Conservation (phyloP, 1,139 yeast genomes). For the Torulaspora pretoriensis region DNA sequence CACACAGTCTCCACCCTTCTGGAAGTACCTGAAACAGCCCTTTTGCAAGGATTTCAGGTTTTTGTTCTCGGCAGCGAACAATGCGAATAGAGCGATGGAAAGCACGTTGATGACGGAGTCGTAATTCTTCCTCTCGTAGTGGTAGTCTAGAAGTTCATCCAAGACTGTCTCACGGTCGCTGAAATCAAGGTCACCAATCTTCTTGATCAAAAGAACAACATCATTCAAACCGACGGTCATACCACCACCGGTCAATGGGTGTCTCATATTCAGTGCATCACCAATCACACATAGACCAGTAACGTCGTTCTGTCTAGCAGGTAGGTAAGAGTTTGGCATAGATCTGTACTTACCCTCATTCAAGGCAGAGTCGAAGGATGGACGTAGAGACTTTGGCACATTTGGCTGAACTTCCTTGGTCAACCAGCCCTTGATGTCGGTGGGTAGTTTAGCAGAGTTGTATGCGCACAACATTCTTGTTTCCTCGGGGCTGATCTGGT, state of each 20-base stretch:
- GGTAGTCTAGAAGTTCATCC: constrained; percentile 60
- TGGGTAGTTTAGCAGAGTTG: constrained; percentile 70
- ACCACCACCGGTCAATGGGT: constrained; percentile 98
- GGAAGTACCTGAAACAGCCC: constrained; percentile 87
- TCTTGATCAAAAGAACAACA: constrained; percentile 58
- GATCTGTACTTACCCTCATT: constrained; percentile 56
- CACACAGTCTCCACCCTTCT: constrained; percentile 77
- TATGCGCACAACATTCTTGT: constrained; percentile 90
- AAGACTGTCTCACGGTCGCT: constrained; percentile 52
- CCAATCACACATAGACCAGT: constrained; percentile 86
- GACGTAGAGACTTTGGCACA: constrained; percentile 60
- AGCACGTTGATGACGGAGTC: constrained; percentile 86
- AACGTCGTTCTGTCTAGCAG: constrained; percentile 61
- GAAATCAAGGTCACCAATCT: constrained; percentile 50
- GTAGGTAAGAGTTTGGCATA: constrained; percentile 92
- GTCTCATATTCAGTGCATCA: constrained; percentile 95
- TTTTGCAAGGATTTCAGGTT: constrained; percentile 66
- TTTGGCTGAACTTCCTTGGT: constrained; percentile 56
- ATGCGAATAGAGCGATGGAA: constrained; percentile 81
- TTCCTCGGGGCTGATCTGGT: constrained; percentile 78
- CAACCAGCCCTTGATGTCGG: constrained; percentile 61
- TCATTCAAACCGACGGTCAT: constrained; percentile 97
- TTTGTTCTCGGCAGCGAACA: constrained; percentile 80
- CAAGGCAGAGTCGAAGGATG: constrained; percentile 61
- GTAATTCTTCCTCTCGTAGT: constrained; percentile 67